Percentiles rank a stretch among this genome's conserved stretches.
phyloP scores from a whole-genome alignment of 2,329 filamentous ascomycete species.

The Fusarium sp. region DNA sequence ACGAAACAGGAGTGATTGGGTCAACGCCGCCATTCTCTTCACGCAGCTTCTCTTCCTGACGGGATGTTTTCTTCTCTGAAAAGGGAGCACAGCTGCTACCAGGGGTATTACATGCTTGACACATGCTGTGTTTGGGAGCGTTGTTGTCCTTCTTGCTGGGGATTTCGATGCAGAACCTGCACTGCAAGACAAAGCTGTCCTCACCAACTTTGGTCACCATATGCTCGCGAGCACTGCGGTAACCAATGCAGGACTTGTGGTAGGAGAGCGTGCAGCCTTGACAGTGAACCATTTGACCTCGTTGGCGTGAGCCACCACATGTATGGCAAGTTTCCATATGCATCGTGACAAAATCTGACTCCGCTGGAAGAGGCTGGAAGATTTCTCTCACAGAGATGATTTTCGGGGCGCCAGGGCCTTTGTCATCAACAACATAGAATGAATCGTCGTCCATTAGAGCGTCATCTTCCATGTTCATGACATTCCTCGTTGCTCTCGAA shows the following conservation, averaged over 20 bases:
- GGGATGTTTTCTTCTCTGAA: slow-evolving; percentile 75
- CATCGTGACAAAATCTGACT: slow-evolving; percentile 73
- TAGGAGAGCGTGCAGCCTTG: slow-evolving; percentile 90
- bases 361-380: slow-evolving; percentile 71
- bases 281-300: slow-evolving; percentile 81
- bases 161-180: slow-evolving; percentile 81
- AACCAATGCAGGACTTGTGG: slow-evolving; percentile 85
- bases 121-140: slow-evolving; percentile 77
- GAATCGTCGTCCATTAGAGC: slow-evolving; percentile 69
- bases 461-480: slow-evolving; percentile 61
- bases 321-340: slow-evolving; percentile 80
- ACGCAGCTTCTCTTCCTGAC: slow-evolving; percentile 85
- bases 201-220: slow-evolving; percentile 85
- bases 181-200: slow-evolving; percentile 87
- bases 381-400: slow-evolving; percentile 76
- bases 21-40: slow-evolving; percentile 83
- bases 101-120: slow-evolving; percentile 73
- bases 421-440: slow-evolving; percentile 62
- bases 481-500: slow-evolving; percentile 57
- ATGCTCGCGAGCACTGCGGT: slow-evolving; percentile 80
- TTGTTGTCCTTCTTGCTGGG: slow-evolving; percentile 74
- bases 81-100: slow-evolving; percentile 81
- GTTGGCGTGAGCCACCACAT: slow-evolving; percentile 64
- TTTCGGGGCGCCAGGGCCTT: slow-evolving; percentile 60
- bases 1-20: slow-evolving; percentile 73